These are phyloP conservation scores for Solanum bulbocastanum DNA, from an alignment of 257 asterid genomes.

Conservation along the genomic window DNA sequence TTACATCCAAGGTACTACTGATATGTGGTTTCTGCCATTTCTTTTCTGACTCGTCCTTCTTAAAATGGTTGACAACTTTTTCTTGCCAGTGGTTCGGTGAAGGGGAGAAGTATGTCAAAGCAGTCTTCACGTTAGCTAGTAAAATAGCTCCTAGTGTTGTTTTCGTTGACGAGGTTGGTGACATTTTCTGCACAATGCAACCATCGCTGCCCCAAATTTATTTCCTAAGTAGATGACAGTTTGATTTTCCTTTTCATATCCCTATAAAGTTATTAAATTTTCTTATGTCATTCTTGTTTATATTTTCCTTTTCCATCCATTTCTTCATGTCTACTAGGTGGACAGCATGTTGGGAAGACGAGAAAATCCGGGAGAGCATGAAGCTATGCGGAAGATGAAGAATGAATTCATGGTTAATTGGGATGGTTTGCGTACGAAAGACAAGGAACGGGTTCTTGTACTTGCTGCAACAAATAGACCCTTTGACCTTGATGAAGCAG, in stretches of 20 bases:
- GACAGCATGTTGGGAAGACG: conserved; percentile 98
- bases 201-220: background rate
- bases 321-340: conserved; percentile 29
- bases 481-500: conserved; percentile 94
- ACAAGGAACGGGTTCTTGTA: conserved; percentile 84
- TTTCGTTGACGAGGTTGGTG: conserved; percentile 79
- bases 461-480: conserved; percentile 95
- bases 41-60: background rate
- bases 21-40: background rate
- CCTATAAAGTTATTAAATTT: background rate
- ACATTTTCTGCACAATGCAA: background rate
- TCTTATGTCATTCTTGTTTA: background rate
- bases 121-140: conserved; percentile 82
- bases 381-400: conserved; percentile 97
- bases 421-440: conserved; percentile 95
- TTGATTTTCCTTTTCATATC: background rate
- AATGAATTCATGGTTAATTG: conserved; percentile 90
- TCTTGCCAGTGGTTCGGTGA: conserved; percentile 78
- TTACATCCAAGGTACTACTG: conserved; percentile 58
- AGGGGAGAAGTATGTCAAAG: conserved; percentile 86
- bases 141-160: conserved; percentile 81
- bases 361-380: conserved; percentile 95
- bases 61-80: background rate
- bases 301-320: background rate
- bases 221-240: background rate